Base-by-base conservation (phyloP, 805 yeast species). In the Saccharomycopsis olivae region DNA sequence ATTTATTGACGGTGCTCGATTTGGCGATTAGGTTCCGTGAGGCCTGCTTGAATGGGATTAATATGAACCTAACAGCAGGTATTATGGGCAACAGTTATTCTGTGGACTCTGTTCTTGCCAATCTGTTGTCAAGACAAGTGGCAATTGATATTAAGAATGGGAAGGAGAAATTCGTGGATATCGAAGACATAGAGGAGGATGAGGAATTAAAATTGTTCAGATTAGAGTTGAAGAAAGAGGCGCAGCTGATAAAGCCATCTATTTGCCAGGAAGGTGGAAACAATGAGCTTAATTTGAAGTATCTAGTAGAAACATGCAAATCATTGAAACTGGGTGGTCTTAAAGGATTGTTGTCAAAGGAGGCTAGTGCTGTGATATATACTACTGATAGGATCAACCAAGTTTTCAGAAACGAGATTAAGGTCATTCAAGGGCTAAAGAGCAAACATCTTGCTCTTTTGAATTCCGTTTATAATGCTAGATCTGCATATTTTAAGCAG, bases 401-500 rank as follows among this genome's bases (percentile, higher is more conserved):
- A 23, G 25, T 8, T 23, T 23, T 23, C 25, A 23, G 25, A 10
- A 23, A 23, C 6, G 10, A 23, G 10, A 23, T 23, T 23, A n/a
- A n/a, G n/a, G n/a, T n/a, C n/a, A n/a, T n/a, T n/a, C 25, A 23
- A 23, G 25, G 10, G 6, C 10, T 23, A 6, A 23, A 10, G 25
- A 23, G 10, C 6, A 23, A 23, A 23, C 6, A 8, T 23, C 64
- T 71, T 30, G 68, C 70, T 16, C 61, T 64, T 32, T 61, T 78
- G 45, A 75, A 85, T 47, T 69, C 70, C 24, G 68, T 83, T 1
- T 89, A 78, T 60, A 92, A 89, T 57, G 62, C 77, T n/a, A 74
- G 89, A 38, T 70, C 89, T 29, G 81, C 71, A 32, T 92, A 88
- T 56, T 92, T 78, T 61, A 75, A 77, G 50, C 88, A 85, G 46